Percentiles rank a stretch among this genome's conserved stretches.
These are phyloP conservation scores for Diversispora eburnea DNA, from an alignment of 192 early-diverging fungal genomes.

Conservation along the genomic window DNA sequence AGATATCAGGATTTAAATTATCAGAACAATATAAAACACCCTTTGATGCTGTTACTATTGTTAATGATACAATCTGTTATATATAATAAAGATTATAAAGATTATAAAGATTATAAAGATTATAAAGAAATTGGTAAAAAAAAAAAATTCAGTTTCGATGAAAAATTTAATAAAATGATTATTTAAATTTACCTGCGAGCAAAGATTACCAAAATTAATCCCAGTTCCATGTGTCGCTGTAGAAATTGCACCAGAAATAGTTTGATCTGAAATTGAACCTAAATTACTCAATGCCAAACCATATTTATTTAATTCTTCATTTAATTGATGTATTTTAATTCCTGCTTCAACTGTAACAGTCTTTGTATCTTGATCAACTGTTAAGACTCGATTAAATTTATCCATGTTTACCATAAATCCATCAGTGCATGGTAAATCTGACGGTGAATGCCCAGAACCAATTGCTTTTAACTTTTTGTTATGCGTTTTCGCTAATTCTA, in stretches of 20 bases:
- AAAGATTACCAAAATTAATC: constrained; percentile 54
- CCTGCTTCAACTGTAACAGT: constrained; percentile 64
- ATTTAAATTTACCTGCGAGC: constrained; percentile 46
- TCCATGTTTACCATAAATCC: constrained; percentile 69
- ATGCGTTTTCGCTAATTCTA: constrained; percentile 39
- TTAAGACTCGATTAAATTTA: constrained; percentile 53
- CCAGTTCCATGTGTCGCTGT: constrained; percentile 76
- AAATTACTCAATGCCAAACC: constrained; percentile 63
- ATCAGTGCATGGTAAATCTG: constrained; percentile 64
- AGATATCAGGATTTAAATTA: constrained; percentile 45
- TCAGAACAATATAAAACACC: constrained; percentile 50
- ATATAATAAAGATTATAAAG: not conserved
- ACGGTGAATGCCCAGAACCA: constrained; percentile 73
- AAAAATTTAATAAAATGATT: not conserved
- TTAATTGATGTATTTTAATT: constrained; percentile 59
- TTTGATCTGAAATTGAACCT: constrained; percentile 74
- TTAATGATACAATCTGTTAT: constrained; percentile 46
- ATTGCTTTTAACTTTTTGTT: constrained; percentile 57
- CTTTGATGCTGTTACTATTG: constrained; percentile 58
- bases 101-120: too few species aligned
- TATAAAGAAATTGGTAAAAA: not conserved
- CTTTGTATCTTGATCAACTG: constrained; percentile 42
- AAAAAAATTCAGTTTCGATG: not conserved
- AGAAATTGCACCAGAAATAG: constrained; percentile 65
- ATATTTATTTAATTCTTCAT: constrained; percentile 50